These are phyloP conservation scores for Apostasia shenzhenica DNA, from an alignment of 106 monocot genomes.

Conservation along the genomic window DNA sequence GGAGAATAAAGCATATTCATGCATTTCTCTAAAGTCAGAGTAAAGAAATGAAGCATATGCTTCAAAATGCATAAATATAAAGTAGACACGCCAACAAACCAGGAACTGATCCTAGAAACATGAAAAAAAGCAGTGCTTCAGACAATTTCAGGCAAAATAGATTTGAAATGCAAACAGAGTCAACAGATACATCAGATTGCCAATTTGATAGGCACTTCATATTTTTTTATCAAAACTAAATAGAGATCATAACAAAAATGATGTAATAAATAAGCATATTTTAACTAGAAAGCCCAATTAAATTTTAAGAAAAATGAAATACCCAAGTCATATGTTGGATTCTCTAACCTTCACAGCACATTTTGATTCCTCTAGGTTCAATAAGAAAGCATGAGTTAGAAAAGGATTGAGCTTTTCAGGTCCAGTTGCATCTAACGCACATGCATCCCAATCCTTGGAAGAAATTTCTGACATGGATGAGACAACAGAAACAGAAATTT, in stretches of 20 bases:
- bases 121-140: too few species aligned
- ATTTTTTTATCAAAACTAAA: background rate
- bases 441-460: conserved; percentile 83
- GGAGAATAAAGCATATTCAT: too few species aligned
- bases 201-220: too few species aligned
- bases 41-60: too few species aligned
- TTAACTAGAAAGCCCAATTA: background rate
- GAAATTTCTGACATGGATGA: conserved; percentile 75
- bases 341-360: conserved; percentile 64
- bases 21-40: too few species aligned
- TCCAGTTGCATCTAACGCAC: conserved; percentile 63
- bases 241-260: background rate
- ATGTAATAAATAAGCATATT: background rate
- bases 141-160: too few species aligned
- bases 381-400: conserved; percentile 80
- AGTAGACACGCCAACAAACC: too few species aligned
- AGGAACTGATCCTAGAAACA: too few species aligned
- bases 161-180: too few species aligned
- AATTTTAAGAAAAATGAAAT: background rate
- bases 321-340: background rate
- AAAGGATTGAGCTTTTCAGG: conserved; percentile 78
- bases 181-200: too few species aligned
- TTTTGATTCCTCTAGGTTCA: conserved; percentile 79
- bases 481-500: conserved; percentile 52
- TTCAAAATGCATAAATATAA: too few species aligned